Evolutionary conservation across 176 grass and related monocot species (phyloP).

Genomic region (Eremochloa ophiuroides): DNA sequence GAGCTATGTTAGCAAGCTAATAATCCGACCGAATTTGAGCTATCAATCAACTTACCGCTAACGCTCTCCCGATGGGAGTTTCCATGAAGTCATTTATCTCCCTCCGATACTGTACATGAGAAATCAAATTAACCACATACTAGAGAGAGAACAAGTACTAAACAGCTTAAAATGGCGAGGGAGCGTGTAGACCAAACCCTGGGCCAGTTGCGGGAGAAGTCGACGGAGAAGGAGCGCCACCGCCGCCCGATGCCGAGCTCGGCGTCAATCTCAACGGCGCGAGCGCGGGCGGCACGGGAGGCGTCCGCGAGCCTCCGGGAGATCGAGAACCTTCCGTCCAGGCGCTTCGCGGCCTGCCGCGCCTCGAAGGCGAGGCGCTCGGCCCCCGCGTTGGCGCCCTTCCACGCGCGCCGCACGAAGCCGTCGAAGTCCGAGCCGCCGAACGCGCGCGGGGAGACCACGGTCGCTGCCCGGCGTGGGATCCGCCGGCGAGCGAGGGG

Average conservation of each 20-base stretch:
- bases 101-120: constrained; percentile 66
- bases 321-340: constrained; percentile 54
- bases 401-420: constrained; percentile 74
- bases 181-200: constrained; percentile 42
- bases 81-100: constrained; percentile 54
- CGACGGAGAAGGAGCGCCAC: constrained; percentile 78
- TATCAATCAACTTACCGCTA: constrained; percentile 58
- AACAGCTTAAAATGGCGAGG: background rate
- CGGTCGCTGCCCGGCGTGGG: background rate
- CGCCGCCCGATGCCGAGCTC: constrained; percentile 74
- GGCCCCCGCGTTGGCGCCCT: constrained; percentile 70
- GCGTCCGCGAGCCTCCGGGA: constrained; percentile 56
- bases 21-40: background rate
- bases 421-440: constrained; percentile 58
- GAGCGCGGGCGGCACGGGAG: constrained; percentile 43
- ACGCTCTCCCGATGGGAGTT: constrained; percentile 70
- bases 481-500: background rate
- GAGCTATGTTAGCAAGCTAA: background rate
- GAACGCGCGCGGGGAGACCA: constrained; percentile 57
- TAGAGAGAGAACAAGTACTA: background rate
- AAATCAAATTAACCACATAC: constrained; percentile 26
- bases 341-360: constrained; percentile 48
- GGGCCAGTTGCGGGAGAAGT: constrained; percentile 93
- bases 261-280: constrained; percentile 62
- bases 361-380: constrained; percentile 80